phyloP scores from a whole-genome alignment of 2,329 filamentous ascomycete genomes.

The Mariannaea sp. region DNA sequence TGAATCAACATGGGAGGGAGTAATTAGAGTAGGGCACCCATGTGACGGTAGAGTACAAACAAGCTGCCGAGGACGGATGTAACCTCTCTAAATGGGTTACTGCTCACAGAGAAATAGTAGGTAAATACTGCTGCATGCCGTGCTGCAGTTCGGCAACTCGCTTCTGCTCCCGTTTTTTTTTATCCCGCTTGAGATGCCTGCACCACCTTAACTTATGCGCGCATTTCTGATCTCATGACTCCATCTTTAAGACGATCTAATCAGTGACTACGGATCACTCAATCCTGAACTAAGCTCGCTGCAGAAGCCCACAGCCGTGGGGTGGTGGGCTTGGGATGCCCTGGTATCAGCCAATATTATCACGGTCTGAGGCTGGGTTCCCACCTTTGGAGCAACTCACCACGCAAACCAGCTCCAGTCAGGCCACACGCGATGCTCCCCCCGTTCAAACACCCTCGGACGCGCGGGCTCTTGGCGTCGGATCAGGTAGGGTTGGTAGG shows the following conservation, averaged over 20 bases:
- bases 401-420: neutral
- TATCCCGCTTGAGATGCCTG: too few species aligned
- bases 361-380: neutral
- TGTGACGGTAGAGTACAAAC: too few species aligned
- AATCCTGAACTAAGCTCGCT: neutral
- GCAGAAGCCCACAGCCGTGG: neutral
- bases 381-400: neutral
- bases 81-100: too few species aligned
- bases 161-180: too few species aligned
- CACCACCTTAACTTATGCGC: neutral
- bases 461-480: neutral
- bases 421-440: neutral
- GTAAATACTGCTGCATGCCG: too few species aligned
- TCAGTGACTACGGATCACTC: neutral
- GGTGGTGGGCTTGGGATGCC: neutral
- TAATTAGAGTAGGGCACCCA: too few species aligned
- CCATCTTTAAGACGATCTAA: neutral
- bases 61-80: too few species aligned
- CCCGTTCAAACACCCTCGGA: neutral
- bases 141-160: too few species aligned
- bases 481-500: too few species aligned
- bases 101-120: too few species aligned
- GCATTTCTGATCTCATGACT: neutral
- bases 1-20: too few species aligned
- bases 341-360: neutral